Conservation (phyloP, 164 flowering plant species). For the Vitis riparia region DNA sequence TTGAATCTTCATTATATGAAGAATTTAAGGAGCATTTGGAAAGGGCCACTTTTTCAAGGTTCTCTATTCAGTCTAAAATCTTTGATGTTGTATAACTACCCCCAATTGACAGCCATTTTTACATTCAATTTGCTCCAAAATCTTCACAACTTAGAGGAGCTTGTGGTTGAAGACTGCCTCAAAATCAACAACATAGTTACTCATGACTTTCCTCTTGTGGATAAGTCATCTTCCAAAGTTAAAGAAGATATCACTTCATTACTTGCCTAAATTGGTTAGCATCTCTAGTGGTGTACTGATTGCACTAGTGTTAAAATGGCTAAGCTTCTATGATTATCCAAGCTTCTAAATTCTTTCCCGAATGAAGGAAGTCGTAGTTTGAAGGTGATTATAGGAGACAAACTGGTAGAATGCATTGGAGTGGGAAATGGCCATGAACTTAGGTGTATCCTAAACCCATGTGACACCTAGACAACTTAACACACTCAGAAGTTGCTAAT, state of each 20-base stretch:
- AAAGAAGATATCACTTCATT: slow-evolving; percentile 8
- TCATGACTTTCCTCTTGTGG: not conserved
- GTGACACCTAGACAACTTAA: too few species aligned
- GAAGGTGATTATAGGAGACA: not conserved
- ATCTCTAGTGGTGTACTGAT: slow-evolving; percentile 1
- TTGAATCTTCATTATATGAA: not conserved
- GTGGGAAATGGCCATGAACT: too few species aligned
- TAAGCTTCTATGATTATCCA: slow-evolving; percentile 9
- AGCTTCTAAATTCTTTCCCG: not conserved
- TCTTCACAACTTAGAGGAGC: slow-evolving; percentile 7
- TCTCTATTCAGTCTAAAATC: not conserved
- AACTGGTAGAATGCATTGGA: slow-evolving; percentile 6
- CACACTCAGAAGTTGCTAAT: too few species aligned
- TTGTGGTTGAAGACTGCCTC: slow-evolving; percentile 6
- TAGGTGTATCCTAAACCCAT: too few species aligned
- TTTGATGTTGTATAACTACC: slow-evolving; percentile 4
- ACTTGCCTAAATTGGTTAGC: slow-evolving; percentile 9
- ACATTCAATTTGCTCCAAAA: not conserved
- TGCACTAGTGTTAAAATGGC: not conserved
- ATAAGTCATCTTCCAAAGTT: slow-evolving; percentile 4
- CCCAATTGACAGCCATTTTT: not conserved
- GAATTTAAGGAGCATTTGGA: not conserved
- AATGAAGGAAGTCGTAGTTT: not conserved
- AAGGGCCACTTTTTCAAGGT: not conserved
- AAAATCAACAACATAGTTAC: not conserved